phyloP scores from a whole-genome alignment of 768 basidiomycete genomes.

The Lentinula boryana region DNA sequence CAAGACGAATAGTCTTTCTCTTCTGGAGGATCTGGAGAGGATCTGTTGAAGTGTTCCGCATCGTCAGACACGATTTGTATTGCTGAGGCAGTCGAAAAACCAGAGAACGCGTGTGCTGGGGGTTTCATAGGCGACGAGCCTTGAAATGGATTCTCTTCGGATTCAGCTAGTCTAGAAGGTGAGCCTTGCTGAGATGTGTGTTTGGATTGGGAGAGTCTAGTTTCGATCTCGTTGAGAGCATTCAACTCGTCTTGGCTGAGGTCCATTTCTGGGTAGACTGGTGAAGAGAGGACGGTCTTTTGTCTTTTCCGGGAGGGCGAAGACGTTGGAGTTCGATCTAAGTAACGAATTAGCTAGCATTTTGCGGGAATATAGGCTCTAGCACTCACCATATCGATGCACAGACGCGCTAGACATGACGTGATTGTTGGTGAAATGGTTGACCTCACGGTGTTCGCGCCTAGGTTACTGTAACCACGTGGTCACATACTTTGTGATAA shows the following conservation, averaged over 20 bases:
- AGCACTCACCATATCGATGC: slow-evolving; percentile 1
- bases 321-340: slow-evolving; percentile 22
- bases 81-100: slow-evolving; percentile 16
- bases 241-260: slow-evolving; percentile 51
- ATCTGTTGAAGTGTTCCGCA: slow-evolving; percentile 18
- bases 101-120: slow-evolving; percentile 17
- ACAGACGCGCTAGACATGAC: neutral
- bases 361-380: neutral
- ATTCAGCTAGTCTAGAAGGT: slow-evolving; percentile 9
- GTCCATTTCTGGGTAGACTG: slow-evolving; percentile 29
- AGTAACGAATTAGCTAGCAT: neutral
- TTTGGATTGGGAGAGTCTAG: slow-evolving; percentile 32
- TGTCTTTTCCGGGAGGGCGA: slow-evolving; percentile 53
- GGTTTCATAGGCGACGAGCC: slow-evolving; percentile 2
- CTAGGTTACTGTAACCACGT: too few species aligned
- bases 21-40: slow-evolving; percentile 32
- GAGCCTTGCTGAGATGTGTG: slow-evolving; percentile 6
- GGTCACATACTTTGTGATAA: too few species aligned
- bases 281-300: slow-evolving; percentile 58
- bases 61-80: slow-evolving; percentile 9
- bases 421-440: neutral
- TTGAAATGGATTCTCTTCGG: slow-evolving; percentile 37
- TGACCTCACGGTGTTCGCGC: too few species aligned
- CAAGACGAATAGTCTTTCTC: slow-evolving; percentile 41
- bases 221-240: slow-evolving; percentile 49